Evolutionary conservation across 2,329 filamentous ascomycete species (phyloP).

Genomic region (Cryphonectria radicalis): DNA sequence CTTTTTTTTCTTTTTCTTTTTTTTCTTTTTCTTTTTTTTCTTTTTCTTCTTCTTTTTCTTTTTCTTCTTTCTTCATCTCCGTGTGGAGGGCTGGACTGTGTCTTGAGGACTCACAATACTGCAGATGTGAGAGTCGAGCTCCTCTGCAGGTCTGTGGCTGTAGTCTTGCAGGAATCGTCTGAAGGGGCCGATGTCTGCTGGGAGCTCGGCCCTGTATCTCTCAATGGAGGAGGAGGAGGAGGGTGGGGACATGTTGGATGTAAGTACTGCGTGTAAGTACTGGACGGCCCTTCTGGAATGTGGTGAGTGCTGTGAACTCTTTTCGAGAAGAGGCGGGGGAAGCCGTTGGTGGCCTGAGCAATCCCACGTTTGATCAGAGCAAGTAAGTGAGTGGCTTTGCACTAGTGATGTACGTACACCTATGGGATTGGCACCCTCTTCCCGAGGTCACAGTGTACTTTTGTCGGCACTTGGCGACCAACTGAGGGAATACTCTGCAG

Average conservation of each 20-base stretch:
- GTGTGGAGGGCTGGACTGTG: too few species aligned
- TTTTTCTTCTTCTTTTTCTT: too few species aligned
- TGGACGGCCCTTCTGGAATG: not conserved
- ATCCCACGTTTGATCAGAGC: not conserved
- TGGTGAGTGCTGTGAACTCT: not conserved
- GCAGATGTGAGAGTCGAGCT: not conserved
- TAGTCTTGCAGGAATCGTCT: slow-evolving; percentile 7
- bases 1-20: not conserved
- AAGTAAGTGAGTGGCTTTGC: not conserved
- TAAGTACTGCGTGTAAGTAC: too few species aligned
- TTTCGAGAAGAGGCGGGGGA: not conserved
- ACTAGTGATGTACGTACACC: not conserved
- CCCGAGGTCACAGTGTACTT: not conserved
- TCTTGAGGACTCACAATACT: not conserved
- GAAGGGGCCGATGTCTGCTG: slow-evolving; percentile 14
- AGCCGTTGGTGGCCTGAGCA: not conserved
- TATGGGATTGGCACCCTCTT: not conserved
- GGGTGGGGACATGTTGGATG: slow-evolving; percentile 2
- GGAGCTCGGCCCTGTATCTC: slow-evolving; percentile 10
- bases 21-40: too few species aligned
- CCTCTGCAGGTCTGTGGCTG: slow-evolving; percentile 6
- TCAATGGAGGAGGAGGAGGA: not conserved
- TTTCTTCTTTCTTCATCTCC: too few species aligned
- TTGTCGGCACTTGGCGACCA: not conserved
- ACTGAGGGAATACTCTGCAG: not conserved